Percentiles rank a stretch among this genome's conserved stretches.
Conservation (phyloP, 306 rosid genomes). For the Quercus berberidifolia region DNA sequence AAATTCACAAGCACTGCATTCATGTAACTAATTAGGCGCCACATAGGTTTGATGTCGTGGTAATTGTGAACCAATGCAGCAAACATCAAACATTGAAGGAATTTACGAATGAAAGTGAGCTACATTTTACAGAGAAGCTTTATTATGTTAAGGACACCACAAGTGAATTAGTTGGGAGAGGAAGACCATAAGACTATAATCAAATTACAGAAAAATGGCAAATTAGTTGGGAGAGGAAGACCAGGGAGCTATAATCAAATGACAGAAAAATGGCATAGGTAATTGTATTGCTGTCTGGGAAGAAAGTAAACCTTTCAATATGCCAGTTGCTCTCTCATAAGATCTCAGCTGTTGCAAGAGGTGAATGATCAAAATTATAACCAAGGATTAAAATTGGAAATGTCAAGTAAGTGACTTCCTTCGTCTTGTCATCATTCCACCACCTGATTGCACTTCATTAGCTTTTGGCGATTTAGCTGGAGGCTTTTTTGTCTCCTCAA, state of each 20-base stretch:
- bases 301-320: slow-evolving; percentile 21
- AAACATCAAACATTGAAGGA: neutral
- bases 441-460: slow-evolving; percentile 26
- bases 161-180: neutral
- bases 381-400: slow-evolving; percentile 24
- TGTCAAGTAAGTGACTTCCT: slow-evolving; percentile 37
- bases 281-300: neutral
- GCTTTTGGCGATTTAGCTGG: slow-evolving; percentile 25
- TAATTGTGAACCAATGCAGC: neutral
- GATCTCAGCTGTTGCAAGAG: slow-evolving; percentile 25
- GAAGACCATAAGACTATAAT: neutral
- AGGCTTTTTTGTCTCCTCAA: slow-evolving; percentile 18
- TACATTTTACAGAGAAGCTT: neutral
- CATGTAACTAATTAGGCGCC: neutral
- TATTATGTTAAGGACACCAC: neutral
- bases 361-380: slow-evolving; percentile 22
- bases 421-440: slow-evolving; percentile 42
- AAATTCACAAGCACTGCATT: neutral
- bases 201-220: neutral
- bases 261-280: neutral
- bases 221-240: neutral
- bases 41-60: neutral
- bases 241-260: neutral
- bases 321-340: slow-evolving; percentile 16
- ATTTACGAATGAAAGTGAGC: neutral